A percentile compares a stretch with the other conserved stretches of the same genome.
These are phyloP conservation scores for Colletotrichum eleusines DNA, from an alignment of 2,329 filamentous ascomycete genomes.

Conservation along the genomic window DNA sequence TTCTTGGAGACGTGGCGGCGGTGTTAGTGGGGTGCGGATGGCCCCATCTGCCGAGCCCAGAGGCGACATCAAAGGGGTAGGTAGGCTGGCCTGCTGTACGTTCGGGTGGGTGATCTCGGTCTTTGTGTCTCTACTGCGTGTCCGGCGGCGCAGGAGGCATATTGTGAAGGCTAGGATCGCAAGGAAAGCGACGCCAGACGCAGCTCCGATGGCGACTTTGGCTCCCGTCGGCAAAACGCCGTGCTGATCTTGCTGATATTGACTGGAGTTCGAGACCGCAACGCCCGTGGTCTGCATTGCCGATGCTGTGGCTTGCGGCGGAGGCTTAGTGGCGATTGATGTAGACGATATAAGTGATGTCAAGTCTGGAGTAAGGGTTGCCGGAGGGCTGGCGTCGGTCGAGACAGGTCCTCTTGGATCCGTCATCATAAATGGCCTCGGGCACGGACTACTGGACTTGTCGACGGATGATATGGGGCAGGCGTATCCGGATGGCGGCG, in stretches of 20 bases:
- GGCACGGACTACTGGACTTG: conserved; percentile 3
- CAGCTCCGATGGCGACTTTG: conserved; percentile 60
- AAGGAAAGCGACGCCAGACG: conserved; percentile 54
- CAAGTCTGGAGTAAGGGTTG: neutral
- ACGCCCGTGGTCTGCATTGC: neutral
- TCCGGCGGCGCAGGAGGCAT: conserved; percentile 53
- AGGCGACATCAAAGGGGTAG: conserved; percentile 58
- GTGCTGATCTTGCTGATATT: neutral
- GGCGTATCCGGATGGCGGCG: conserved; percentile 48
- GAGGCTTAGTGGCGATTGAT: neutral
- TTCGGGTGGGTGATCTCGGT: conserved; percentile 42
- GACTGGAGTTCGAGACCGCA: neutral
- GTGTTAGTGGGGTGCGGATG: conserved; percentile 51
- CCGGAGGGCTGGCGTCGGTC: neutral
- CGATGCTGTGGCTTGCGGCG: neutral
- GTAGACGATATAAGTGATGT: conserved; percentile 2
- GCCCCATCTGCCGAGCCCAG: conserved; percentile 47
- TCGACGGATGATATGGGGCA: conserved; percentile 44
- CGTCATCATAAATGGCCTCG: conserved; percentile 20
- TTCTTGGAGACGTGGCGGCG: conserved; percentile 62
- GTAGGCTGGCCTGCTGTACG: conserved; percentile 50
- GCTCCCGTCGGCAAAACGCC: conserved; percentile 52
- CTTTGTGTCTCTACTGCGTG: conserved; percentile 41
- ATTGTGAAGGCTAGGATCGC: conserved; percentile 53
- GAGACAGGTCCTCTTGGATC: conserved; percentile 17